Percentiles rank a stretch among this genome's conserved stretches.
These are phyloP conservation scores for Hura crepitans DNA, from an alignment of 441 rosid species.

Conservation along the genomic window DNA sequence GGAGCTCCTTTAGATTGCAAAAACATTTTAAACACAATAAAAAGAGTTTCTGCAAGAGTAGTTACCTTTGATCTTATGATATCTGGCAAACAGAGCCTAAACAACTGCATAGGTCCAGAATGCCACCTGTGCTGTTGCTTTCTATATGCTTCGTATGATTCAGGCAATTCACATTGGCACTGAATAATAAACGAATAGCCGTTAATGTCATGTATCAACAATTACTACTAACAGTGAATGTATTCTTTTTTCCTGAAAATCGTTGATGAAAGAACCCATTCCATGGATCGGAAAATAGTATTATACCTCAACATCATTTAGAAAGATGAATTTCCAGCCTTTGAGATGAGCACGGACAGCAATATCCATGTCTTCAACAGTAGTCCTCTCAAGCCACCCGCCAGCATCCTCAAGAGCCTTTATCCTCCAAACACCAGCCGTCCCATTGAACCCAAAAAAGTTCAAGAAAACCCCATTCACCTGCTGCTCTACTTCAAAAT, in stretches of 20 bases:
- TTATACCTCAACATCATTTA: slow-evolving; percentile 85
- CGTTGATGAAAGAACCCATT: background rate
- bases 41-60: background rate
- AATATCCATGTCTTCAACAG: slow-evolving; percentile 97
- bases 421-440: slow-evolving; percentile 96
- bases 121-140: slow-evolving; percentile 98
- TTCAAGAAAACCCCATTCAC: slow-evolving; percentile 78
- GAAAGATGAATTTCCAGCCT: slow-evolving; percentile 86
- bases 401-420: slow-evolving; percentile 95
- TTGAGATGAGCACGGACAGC: slow-evolving; percentile 92
- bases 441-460: slow-evolving; percentile 94
- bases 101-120: slow-evolving; percentile 96
- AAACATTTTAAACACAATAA: background rate
- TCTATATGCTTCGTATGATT: slow-evolving; percentile 90
- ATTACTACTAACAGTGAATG: background rate
- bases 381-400: slow-evolving; percentile 96
- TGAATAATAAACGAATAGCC: slow-evolving; percentile 28
- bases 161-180: slow-evolving; percentile 95
- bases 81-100: slow-evolving; percentile 75
- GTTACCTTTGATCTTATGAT: slow-evolving; percentile 64
- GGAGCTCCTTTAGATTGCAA: background rate
- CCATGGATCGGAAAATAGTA: background rate
- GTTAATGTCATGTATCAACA: slow-evolving; percentile 12
- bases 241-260: background rate
- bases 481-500: slow-evolving; percentile 96